phyloP scores from a whole-genome alignment of 1,284 basidiomycete genomes.

The Xerocomus cyaneibrunnescens region DNA sequence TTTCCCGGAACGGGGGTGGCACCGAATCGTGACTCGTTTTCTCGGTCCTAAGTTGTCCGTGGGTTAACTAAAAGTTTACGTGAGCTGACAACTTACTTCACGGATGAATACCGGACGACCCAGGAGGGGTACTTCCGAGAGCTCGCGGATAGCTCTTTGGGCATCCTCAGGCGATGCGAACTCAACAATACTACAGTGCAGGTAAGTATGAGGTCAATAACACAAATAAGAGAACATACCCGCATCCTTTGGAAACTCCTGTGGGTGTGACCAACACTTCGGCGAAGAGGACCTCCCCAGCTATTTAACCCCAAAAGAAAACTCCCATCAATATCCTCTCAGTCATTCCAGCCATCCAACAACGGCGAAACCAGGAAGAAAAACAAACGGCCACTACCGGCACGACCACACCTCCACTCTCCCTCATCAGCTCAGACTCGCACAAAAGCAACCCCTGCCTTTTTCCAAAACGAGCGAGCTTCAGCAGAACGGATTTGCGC shows the following conservation, averaged over 20 bases:
- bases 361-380: constrained; percentile 55
- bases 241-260: constrained; percentile 97
- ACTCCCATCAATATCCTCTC: constrained; percentile 86
- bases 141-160: constrained; percentile 80
- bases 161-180: constrained; percentile 84
- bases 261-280: constrained; percentile 97
- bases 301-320: constrained; percentile 81
- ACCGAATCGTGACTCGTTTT: constrained; percentile 93
- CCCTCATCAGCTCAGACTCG: constrained; percentile 38
- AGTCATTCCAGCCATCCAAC: constrained; percentile 60
- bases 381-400: constrained; percentile 23
- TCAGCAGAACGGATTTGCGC: constrained; percentile 38
- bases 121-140: constrained; percentile 85
- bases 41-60: constrained; percentile 74
- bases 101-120: constrained; percentile 95
- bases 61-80: not conserved
- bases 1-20: constrained; percentile 90
- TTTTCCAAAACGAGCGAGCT: constrained; percentile 36
- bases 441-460: constrained; percentile 35
- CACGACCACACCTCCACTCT: constrained; percentile 33
- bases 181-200: constrained; percentile 77
- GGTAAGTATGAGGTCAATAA: constrained; percentile 7
- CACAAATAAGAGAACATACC: constrained; percentile 57
- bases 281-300: constrained; percentile 97
- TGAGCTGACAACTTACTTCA: constrained; percentile 60